Conservation (phyloP, 78 protist species). For the Tieghemostelium lacteum region DNA sequence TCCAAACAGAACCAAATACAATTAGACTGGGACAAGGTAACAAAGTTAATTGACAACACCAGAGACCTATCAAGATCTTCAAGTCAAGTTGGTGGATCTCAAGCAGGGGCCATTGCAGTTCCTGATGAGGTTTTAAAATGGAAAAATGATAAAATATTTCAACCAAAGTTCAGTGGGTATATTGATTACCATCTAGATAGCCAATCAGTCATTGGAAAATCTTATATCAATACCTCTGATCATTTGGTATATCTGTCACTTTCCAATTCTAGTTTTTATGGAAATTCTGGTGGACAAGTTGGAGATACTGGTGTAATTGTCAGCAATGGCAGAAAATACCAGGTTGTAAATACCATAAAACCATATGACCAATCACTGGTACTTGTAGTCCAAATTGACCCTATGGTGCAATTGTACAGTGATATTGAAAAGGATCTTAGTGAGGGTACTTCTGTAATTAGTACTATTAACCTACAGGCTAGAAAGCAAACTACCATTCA, state of each 20-base stretch:
- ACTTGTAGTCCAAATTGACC: constrained; percentile 17
- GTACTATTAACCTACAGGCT: background rate
- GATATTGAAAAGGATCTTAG: constrained; percentile 5
- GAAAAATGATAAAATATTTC: constrained; percentile 17
- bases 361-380: constrained; percentile 60
- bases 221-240: constrained; percentile 25
- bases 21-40: constrained; percentile 31
- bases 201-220: background rate
- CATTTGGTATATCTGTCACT: constrained; percentile 24
- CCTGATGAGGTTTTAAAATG: constrained; percentile 13
- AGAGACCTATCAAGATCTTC: constrained; percentile 55
- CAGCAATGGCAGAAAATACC: background rate
- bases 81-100: constrained; percentile 7
- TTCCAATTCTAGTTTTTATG: constrained; percentile 51
- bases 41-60: constrained; percentile 21
- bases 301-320: constrained; percentile 61
- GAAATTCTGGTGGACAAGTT: constrained; percentile 75
- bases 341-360: constrained; percentile 21
- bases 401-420: background rate
- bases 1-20: constrained; percentile 35
- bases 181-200: background rate
- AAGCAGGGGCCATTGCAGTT: background rate
- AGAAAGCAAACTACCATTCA: constrained; percentile 64
- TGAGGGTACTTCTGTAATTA: background rate
- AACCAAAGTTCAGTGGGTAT: constrained; percentile 43